Base-by-base conservation (phyloP, 2,329 filamentous ascomycete genomes). In the Fusarium humuli region DNA sequence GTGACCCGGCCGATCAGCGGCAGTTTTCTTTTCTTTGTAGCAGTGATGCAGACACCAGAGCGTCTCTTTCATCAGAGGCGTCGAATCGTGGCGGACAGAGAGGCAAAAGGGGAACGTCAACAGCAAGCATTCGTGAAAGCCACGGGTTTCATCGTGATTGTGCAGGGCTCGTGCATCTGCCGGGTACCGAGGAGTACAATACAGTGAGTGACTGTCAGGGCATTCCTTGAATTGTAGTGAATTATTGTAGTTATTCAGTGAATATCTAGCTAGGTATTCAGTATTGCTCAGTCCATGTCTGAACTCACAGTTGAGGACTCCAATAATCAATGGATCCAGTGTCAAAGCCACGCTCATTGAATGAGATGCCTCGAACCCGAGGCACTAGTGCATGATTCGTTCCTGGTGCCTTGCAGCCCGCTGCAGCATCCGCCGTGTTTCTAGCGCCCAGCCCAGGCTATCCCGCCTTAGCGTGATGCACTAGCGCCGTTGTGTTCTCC, bases 321-420 rank as follows among this genome's bases (percentile, higher is more conserved):
- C 63, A 40, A 71, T 71, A 53, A 53, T 53, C 20, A 20, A 46
- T 41, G 30, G 45, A 32, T 42, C 61, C n/a, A 55, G 32, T 60
- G 27, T 49, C n/a, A 61, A 45, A 45, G 34, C 34, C 29, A 27
- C 13, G n/a, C 56, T 34, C 32, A 18, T 52, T 37, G 34, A 37
- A 37, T 37, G 34, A 23, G 30, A 52, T 70, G 29, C 66, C 57
- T 69, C 14, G 44, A 44, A 22, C 55, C 37, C 53, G 32, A 68
- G 44, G 61, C 53, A 56, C 47, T 42, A 16, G 10, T 46, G 57
- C 65, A 70, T 69, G 52, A 66, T 65, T 59, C 53, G 69, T 71
- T 52, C 65, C 69, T 67, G 61, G 69, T 72, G 61, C 69, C 69
- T 71, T 71, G 69, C 69, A 71, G 69, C 57, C 34, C 18, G 34